phyloP scores from a whole-genome alignment of 371 early-diverging fungal species.

The Capniomyces stellatus region DNA sequence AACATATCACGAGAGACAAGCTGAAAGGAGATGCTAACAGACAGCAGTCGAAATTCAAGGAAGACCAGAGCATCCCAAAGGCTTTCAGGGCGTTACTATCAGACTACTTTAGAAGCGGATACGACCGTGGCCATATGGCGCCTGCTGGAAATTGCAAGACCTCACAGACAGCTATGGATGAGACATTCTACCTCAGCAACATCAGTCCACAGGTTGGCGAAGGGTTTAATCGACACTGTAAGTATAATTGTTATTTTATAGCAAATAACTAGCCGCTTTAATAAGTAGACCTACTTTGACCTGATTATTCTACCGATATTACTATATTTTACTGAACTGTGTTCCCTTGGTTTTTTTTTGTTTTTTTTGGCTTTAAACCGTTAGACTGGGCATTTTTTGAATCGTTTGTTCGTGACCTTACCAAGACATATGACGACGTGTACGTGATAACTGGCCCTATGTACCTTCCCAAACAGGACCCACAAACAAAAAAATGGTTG shows the following conservation, averaged over 20 bases:
- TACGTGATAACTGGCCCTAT: conserved; percentile 65
- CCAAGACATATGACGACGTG: conserved; percentile 43
- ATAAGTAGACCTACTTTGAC: not conserved
- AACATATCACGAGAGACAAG: conserved; percentile 52
- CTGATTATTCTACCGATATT: conserved; percentile 1
- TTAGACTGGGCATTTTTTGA: conserved; percentile 61
- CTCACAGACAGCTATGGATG: conserved; percentile 49
- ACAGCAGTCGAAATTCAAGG: conserved; percentile 43
- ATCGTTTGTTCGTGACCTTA: conserved; percentile 47
- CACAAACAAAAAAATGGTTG: conserved; percentile 40
- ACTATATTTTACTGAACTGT: conserved; percentile 4
- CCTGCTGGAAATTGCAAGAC: conserved; percentile 66
- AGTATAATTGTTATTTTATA: not conserved
- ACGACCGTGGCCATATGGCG: conserved; percentile 69
- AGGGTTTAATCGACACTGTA: conserved; percentile 55
- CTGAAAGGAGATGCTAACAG: conserved; percentile 33
- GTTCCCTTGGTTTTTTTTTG: too few species aligned
- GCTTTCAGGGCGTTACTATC: conserved; percentile 44
- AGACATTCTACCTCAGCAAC: conserved; percentile 59
- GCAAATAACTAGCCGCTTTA: too few species aligned
- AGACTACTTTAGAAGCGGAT: conserved; percentile 53
- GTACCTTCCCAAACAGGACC: conserved; percentile 43
- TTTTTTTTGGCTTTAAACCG: too few species aligned
- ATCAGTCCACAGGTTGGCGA: conserved; percentile 67
- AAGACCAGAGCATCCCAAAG: conserved; percentile 40